A percentile compares a stretch with the other conserved stretches of the same genome.
Conservation (phyloP, 2,329 filamentous ascomycete genomes). For the Aspergillus ochraceus region DNA sequence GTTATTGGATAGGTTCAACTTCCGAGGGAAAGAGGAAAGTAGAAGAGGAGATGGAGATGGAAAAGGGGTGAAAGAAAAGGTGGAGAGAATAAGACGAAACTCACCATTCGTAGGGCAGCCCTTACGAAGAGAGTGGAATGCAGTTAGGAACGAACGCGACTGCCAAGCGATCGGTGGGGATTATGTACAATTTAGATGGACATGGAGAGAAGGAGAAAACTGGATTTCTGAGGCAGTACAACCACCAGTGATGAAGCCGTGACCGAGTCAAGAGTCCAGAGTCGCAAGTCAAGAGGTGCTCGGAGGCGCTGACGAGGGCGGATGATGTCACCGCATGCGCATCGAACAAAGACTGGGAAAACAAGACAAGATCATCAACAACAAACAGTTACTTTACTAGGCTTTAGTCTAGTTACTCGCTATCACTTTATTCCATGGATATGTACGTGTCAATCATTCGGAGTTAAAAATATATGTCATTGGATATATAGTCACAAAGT, state of each 20-base stretch:
- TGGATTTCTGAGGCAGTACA: background rate
- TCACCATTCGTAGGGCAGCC: background rate
- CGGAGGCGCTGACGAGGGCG: background rate
- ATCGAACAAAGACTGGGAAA: background rate
- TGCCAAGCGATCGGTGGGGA: background rate
- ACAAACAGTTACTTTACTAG: too few relatives aligned
- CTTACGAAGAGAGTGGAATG: background rate
- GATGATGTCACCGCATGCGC: background rate
- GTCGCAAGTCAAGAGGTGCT: background rate
- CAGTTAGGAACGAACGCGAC: background rate
- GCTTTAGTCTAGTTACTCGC: too few relatives aligned
- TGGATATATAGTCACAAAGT: slow-evolving; percentile 3
- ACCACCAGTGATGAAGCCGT: background rate
- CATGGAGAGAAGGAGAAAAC: background rate
- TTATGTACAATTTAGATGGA: background rate
- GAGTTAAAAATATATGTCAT: background rate
- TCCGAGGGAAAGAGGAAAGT: background rate
- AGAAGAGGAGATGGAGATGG: background rate
- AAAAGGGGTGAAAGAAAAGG: background rate
- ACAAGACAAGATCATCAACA: background rate
- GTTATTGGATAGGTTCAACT: background rate
- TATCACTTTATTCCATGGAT: too few relatives aligned
- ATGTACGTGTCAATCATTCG: background rate
- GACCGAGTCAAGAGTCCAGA: background rate
- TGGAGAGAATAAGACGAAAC: background rate